Evolutionary conservation across 2,329 filamentous ascomycete genomes (phyloP).

Genomic region (Claviceps digitariae): DNA sequence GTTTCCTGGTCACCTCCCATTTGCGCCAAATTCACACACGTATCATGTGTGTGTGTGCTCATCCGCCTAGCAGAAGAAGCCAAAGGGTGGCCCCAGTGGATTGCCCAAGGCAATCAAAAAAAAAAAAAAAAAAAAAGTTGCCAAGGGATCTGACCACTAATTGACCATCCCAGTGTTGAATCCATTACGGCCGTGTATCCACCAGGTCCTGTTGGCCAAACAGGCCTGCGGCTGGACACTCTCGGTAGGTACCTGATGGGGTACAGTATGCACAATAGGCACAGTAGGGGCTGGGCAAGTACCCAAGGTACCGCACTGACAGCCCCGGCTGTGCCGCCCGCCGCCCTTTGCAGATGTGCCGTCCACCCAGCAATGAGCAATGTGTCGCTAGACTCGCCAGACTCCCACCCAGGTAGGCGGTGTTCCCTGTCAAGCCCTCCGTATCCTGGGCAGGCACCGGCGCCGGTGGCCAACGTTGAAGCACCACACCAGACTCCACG

Average conservation of each 20-base stretch:
- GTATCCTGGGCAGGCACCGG: neutral
- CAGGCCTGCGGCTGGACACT: too few relatives aligned
- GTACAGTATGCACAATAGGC: too few relatives aligned
- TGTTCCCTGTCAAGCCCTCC: neutral
- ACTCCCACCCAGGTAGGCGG: neutral
- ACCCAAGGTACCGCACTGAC: neutral
- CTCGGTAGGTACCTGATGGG: too few relatives aligned
- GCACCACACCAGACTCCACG: neutral
- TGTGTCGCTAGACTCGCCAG: too few relatives aligned
- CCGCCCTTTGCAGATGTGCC: neutral
- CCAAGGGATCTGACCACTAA: neutral
- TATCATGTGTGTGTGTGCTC: neutral
- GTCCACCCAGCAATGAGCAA: too few relatives aligned
- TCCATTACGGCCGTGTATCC: neutral
- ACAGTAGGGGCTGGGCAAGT: too few relatives aligned
- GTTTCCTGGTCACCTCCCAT: neutral
- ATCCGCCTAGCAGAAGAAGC: neutral
- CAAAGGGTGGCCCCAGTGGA: neutral
- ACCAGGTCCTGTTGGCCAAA: neutral
- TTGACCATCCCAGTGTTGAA: neutral
- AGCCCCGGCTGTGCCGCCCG: neutral
- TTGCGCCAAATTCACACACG: neutral
- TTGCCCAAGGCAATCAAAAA: neutral
- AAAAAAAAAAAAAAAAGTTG: neutral
- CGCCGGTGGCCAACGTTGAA: too few relatives aligned